Conservation (phyloP, 805 yeast species). For the Yarrowia sp. region DNA sequence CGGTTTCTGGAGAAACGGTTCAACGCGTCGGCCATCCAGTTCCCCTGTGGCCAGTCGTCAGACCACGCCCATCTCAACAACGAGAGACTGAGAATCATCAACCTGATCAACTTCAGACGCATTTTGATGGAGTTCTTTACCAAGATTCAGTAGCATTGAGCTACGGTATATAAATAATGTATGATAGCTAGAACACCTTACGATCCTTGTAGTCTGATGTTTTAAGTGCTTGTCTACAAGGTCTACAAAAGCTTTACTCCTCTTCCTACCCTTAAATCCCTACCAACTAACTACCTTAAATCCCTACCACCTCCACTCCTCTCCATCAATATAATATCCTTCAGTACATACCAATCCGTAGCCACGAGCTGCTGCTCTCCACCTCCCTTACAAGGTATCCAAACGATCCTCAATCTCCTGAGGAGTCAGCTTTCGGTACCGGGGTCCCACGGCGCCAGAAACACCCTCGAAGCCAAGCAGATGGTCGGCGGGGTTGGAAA, state of each 20-base stretch:
- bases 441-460: conserved; percentile 72
- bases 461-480: conserved; percentile 85
- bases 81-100: conserved; percentile 76
- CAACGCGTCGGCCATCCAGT: conserved; percentile 86
- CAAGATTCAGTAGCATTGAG: not conserved
- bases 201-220: no score
- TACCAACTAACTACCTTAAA: no score
- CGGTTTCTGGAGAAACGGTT: conserved; percentile 78
- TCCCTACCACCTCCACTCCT: no score
- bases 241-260: no score
- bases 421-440: conserved; percentile 76
- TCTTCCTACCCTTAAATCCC: no score
- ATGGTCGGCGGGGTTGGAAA: conserved; percentile 78
- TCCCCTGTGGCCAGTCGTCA: conserved; percentile 93
- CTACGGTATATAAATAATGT: not conserved
- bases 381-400: conserved; percentile 65
- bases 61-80: conserved; percentile 92
- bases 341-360: not conserved
- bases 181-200: not conserved
- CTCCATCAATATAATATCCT: not conserved
- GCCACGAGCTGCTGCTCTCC: not conserved
- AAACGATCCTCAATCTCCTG: conserved; percentile 95
- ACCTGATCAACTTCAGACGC: conserved; percentile 67
- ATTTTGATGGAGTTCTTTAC: conserved; percentile 41
- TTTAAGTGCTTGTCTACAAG: no score